Percentiles rank a stretch among this genome's conserved stretches.
Conservation (phyloP, 805 yeast species). For the Priceomyces haplophilus region DNA sequence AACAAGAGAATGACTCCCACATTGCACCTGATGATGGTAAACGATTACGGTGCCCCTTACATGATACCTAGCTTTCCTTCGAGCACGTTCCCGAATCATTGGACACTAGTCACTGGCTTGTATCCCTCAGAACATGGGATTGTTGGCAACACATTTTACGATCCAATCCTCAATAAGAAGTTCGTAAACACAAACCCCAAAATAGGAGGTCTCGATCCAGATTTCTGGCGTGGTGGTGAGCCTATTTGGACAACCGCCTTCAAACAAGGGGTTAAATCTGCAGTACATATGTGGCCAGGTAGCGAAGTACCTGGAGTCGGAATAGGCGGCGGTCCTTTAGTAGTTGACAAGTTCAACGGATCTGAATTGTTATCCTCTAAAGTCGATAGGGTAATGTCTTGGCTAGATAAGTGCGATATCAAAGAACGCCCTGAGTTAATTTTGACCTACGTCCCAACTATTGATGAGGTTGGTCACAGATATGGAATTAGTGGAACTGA, state of each 20-base stretch:
- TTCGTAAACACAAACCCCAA: conserved; percentile 63
- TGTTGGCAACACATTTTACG: conserved; percentile 77
- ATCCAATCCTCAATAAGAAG: conserved; percentile 50
- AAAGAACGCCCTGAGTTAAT: conserved; percentile 68
- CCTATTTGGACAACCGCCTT: conserved; percentile 83
- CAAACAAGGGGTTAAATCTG: conserved; percentile 57
- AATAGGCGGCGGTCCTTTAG: conserved; percentile 37
- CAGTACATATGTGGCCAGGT: conserved; percentile 98
- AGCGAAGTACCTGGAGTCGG: conserved; percentile 64
- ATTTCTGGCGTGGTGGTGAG: conserved; percentile 83
- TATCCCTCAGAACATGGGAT: conserved; percentile 85
- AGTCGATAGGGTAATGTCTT: conserved; percentile 52
- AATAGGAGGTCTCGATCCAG: conserved; percentile 48
- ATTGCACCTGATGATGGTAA: conserved; percentile 52
- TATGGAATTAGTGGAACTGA: conserved; percentile 65
- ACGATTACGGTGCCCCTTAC: conserved; percentile 67
- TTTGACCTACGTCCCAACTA: conserved; percentile 73
- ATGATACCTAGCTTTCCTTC: conserved; percentile 88
- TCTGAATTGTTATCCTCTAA: conserved; percentile 59
- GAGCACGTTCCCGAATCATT: conserved; percentile 87
- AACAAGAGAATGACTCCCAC: conserved; percentile 66
- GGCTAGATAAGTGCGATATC: conserved; percentile 60
- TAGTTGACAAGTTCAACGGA: conserved; percentile 63
- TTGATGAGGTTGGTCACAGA: conserved; percentile 75
- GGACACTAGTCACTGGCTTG: conserved; percentile 85